Percentiles rank a stretch among this genome's conserved stretches.
Conservation (phyloP, 257 asterid genomes). For the Plantago ovata region DNA sequence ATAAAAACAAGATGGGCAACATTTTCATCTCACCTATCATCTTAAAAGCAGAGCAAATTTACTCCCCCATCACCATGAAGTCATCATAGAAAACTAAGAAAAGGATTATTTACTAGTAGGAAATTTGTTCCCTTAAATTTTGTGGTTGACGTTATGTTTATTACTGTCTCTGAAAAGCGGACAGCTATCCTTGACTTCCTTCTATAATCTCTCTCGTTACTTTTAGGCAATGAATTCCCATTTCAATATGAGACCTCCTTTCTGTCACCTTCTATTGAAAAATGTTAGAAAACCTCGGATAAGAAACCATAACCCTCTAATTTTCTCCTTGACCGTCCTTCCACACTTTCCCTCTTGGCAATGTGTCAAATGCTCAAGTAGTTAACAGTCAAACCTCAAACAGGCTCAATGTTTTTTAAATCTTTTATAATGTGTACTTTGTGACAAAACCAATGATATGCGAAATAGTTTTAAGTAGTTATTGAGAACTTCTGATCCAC, state of each 20-base stretch:
- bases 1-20: neutral
- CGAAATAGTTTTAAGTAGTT: neutral
- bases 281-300: no score
- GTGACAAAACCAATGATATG: no score
- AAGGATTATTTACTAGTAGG: no score
- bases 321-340: constrained; percentile 11
- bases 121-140: no score
- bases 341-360: neutral
- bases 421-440: no score
- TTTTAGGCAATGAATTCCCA: constrained; percentile 10
- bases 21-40: constrained; percentile 6
- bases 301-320: constrained; percentile 12
- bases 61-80: constrained; percentile 1
- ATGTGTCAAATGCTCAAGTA: no score
- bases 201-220: constrained; percentile 11
- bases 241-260: no score
- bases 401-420: no score
- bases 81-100: constrained; percentile 1
- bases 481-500: neutral
- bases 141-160: no score
- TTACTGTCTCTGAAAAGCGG: no score
- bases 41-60: constrained; percentile 6
- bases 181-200: neutral
- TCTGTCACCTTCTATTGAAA: no score
- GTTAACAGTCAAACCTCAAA: no score